A percentile compares a stretch with the other conserved stretches of the same genome.
Evolutionary conservation across 169 alveolate genomes (phyloP).

Genomic region (Plasmodium vivax): DNA sequence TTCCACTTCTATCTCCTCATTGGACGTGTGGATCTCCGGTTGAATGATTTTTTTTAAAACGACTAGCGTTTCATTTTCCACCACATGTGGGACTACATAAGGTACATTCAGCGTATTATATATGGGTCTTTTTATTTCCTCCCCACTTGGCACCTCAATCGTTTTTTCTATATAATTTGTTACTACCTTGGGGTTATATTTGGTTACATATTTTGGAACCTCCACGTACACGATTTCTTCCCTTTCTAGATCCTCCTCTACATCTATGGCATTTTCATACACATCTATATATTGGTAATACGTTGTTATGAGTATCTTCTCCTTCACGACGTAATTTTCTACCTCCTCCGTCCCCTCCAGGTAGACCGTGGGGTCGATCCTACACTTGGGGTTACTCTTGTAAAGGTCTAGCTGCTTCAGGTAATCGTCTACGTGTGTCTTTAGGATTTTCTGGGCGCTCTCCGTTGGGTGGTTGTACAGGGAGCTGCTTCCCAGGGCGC

Average conservation of each 20-base stretch:
- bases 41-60: slow-evolving; percentile 33
- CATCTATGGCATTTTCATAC: slow-evolving; percentile 5
- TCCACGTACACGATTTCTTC: slow-evolving; percentile 65
- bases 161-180: neutral
- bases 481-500: neutral
- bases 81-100: slow-evolving; percentile 37
- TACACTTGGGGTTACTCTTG: slow-evolving; percentile 33
- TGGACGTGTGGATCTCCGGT: slow-evolving; percentile 46
- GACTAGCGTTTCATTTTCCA: slow-evolving; percentile 48
- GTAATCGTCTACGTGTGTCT: slow-evolving; percentile 17
- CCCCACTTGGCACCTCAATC: slow-evolving; percentile 40
- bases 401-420: slow-evolving; percentile 4
- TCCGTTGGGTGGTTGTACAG: neutral
- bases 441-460: neutral
- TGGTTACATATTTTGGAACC: slow-evolving; percentile 30
- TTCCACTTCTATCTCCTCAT: slow-evolving; percentile 63
- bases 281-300: slow-evolving; percentile 56
- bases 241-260: slow-evolving; percentile 18
- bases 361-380: slow-evolving; percentile 9
- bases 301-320: slow-evolving; percentile 19
- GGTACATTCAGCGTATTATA: slow-evolving; percentile 23
- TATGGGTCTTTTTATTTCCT: slow-evolving; percentile 14
- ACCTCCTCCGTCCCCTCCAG: slow-evolving; percentile 23
- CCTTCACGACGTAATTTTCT: slow-evolving; percentile 34
- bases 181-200: neutral